Percentiles rank a stretch among this genome's conserved stretches.
Evolutionary conservation across 495 filamentous ascomycete genomes (phyloP).

Genomic region (Haplographium delicatum): DNA sequence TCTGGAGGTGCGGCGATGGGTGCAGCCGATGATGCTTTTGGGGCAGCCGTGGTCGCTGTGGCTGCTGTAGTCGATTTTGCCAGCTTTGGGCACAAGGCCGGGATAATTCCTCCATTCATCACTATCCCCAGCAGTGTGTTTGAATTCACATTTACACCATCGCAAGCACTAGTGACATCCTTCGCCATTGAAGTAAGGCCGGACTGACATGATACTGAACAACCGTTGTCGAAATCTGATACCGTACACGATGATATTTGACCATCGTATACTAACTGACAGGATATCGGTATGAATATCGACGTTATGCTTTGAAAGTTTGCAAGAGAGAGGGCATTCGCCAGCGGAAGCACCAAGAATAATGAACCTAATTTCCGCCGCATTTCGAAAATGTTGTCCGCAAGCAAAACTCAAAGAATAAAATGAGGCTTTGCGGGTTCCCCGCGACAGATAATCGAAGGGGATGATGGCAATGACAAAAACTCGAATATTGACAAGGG

Average conservation of each 20-base stretch:
- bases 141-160: conserved; percentile 5
- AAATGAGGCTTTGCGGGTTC: conserved; percentile 4
- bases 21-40: background rate
- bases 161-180: conserved; percentile 13
- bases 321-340: conserved; percentile 21
- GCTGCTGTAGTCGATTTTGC: conserved; percentile 6
- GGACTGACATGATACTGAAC: conserved; percentile 12
- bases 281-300: conserved; percentile 13
- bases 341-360: conserved; percentile 14
- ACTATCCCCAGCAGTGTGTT: conserved; percentile 21
- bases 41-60: background rate
- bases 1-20: background rate
- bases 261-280: conserved; percentile 19
- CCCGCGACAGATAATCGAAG: conserved; percentile 4
- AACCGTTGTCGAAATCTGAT: conserved; percentile 22
- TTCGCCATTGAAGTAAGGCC: conserved; percentile 7
- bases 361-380: conserved; percentile 9
- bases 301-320: conserved; percentile 23
- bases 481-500: background rate
- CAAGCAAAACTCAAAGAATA: conserved; percentile 11
- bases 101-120: conserved; percentile 18
- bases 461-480: background rate
- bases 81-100: conserved; percentile 16
- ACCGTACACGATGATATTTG: conserved; percentile 19
- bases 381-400: conserved; percentile 12